These are phyloP conservation scores for Fusarium nurragi DNA, from an alignment of 2,329 filamentous ascomycete species.

Conservation along the genomic window DNA sequence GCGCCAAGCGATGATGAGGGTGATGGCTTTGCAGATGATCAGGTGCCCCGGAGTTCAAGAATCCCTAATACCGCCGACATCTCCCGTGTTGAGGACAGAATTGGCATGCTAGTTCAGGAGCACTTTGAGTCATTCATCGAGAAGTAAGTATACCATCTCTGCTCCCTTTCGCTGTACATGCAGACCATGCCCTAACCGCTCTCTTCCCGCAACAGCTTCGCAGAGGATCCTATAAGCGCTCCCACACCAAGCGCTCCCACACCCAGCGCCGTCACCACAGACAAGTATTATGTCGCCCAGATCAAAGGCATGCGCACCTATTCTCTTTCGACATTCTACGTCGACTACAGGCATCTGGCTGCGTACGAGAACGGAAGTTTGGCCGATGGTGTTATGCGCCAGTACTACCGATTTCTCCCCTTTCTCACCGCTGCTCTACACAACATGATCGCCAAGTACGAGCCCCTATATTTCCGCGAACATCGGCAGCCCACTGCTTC, in stretches of 20 bases:
- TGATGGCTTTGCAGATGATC: slow-evolving; percentile 71
- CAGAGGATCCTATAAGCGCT: slow-evolving; percentile 68
- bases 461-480: slow-evolving; percentile 91
- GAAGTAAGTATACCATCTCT: slow-evolving; percentile 59
- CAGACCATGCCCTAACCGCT: neutral
- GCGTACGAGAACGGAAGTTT: slow-evolving; percentile 81
- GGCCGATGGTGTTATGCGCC: slow-evolving; percentile 84
- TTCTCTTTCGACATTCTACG: slow-evolving; percentile 83
- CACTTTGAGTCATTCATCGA: slow-evolving; percentile 85
- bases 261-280: slow-evolving; percentile 76
- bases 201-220: slow-evolving; percentile 59
- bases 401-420: slow-evolving; percentile 95
- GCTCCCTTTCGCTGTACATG: neutral
- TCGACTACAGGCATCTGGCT: slow-evolving; percentile 86
- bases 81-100: slow-evolving; percentile 78
- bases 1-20: slow-evolving; percentile 70
- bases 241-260: slow-evolving; percentile 66
- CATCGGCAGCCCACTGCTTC: slow-evolving; percentile 86
- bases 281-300: slow-evolving; percentile 87
- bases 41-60: slow-evolving; percentile 64
- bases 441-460: slow-evolving; percentile 93
- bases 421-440: slow-evolving; percentile 90
- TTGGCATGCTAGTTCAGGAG: slow-evolving; percentile 77
- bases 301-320: slow-evolving; percentile 80
- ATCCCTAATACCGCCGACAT: slow-evolving; percentile 62